phyloP scores from a whole-genome alignment of 345 rosid genomes.

The Acer campestre region DNA sequence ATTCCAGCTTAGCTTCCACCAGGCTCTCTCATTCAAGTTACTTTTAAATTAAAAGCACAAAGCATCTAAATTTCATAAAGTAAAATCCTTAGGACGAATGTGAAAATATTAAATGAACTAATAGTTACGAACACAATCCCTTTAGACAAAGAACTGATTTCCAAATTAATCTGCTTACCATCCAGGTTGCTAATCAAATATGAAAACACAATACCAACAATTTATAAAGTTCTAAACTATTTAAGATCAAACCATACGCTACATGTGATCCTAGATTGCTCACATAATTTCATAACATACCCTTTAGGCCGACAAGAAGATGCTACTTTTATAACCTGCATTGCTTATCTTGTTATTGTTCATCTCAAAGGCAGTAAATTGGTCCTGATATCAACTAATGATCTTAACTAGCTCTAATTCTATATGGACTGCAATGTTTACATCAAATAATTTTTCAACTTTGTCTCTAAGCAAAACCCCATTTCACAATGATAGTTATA shows the following conservation, averaged over 20 bases:
- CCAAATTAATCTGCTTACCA: neutral
- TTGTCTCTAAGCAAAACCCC: neutral
- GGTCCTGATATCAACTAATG: neutral
- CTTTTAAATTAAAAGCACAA: neutral
- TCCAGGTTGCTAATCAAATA: neutral
- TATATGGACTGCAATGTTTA: neutral
- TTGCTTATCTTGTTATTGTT: neutral
- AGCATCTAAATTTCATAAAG: neutral
- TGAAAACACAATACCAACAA: neutral
- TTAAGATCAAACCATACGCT: neutral
- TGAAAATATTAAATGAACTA: no score
- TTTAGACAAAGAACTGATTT: neutral
- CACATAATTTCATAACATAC: neutral
- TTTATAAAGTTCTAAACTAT: neutral
- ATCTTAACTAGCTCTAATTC: neutral
- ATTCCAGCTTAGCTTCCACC: neutral
- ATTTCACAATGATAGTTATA: neutral
- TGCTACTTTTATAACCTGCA: neutral
- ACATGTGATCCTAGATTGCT: neutral
- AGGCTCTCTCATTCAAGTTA: neutral
- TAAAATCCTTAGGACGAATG: no score
- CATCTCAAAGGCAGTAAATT: neutral
- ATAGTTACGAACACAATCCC: no score
- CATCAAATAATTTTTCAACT: neutral
- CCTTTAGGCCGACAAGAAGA: neutral